Evolutionary conservation across 2,329 filamentous ascomycete species (phyloP), one percentile per base, ranked within the genome.

Genomic region (Didymellaceae sp.): DNA sequence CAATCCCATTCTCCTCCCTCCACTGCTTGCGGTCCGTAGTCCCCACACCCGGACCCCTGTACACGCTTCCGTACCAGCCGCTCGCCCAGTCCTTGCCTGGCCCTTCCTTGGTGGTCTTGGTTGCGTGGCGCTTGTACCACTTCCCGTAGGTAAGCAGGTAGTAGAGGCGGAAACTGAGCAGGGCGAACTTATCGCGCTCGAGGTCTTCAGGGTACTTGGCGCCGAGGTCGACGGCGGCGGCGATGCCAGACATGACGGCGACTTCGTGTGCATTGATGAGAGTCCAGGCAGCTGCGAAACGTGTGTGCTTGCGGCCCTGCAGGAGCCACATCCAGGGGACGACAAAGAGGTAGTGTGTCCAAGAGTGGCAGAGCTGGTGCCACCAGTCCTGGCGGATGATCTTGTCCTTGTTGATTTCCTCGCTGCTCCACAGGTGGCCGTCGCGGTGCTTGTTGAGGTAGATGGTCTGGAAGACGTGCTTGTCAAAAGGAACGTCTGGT

Each of bases 251-350:
- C 40, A 90, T 85, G 48, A 86, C 85, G 1, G 87, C 88, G 8
- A 88, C 78, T 63, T 90, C 87, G 59, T 90, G 84, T 61, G 85
- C 84, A 56, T 86, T 86, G 51, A 89, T 82, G 48, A 90, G 75
- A 0, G 87, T 89, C 87, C 86, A 90, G 6, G 81, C 80, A 1
- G 83, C 83, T 0, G 86, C 86, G 64, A 84, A 89, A 17, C 79
- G 75, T 0, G 87, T 90, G 39, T 78, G 76, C 20, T 83, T 83
- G 54, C 78, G 81, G 0, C 86, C 86, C 57, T 91, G 86, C 3
- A 91, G 78, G 18, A 87, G 82, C 86, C 87, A 87, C 80, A 91
- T 82, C 56, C 84, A 84, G 0, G 87, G 87, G 1, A 91, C 85
- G 58, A 87, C 85, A 25, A 83, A 78, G 1, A 82, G 64, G 62